Conservation (phyloP, 2,329 filamentous ascomycete genomes). For the Lecanicillium sp. region DNA sequence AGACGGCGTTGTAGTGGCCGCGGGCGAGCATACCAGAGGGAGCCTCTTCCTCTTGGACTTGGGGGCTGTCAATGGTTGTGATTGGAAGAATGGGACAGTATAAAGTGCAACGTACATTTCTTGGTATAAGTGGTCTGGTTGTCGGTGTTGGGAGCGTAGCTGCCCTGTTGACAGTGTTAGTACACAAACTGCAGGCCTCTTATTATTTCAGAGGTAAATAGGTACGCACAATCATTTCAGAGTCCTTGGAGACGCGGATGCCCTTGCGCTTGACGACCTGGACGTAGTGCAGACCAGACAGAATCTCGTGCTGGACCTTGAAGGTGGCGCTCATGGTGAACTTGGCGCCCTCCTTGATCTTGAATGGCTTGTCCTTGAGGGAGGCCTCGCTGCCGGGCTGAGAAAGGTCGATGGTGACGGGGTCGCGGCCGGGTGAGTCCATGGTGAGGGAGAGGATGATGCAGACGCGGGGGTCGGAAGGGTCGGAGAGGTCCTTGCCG, state of each 20-base stretch:
- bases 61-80: slow-evolving; percentile 11
- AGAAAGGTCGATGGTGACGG: slow-evolving; percentile 85
- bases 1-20: slow-evolving; percentile 83
- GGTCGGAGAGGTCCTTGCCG: slow-evolving; percentile 65
- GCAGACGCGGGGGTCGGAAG: slow-evolving; percentile 80
- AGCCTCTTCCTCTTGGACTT: slow-evolving; percentile 87
- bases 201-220: not conserved
- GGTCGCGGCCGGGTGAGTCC: slow-evolving; percentile 72
- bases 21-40: slow-evolving; percentile 85
- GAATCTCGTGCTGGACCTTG: slow-evolving; percentile 93
- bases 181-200: not conserved
- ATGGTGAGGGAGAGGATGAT: slow-evolving; percentile 90
- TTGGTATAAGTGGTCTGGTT: slow-evolving; percentile 82
- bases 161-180: slow-evolving; percentile 53
- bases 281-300: slow-evolving; percentile 92
- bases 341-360: slow-evolving; percentile 88
- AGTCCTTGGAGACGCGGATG: slow-evolving; percentile 81
- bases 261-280: slow-evolving; percentile 90
- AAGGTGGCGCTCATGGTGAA: slow-evolving; percentile 95
- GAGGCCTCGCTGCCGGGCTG: slow-evolving; percentile 64
- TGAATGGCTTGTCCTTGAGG: slow-evolving; percentile 90
- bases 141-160: slow-evolving; percentile 87
- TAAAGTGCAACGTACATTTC: slow-evolving; percentile 62
- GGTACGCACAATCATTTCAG: slow-evolving; percentile 87
- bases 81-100: not conserved